Base-by-base conservation (phyloP, 306 rosid species). In the Sicyos edulis region DNA sequence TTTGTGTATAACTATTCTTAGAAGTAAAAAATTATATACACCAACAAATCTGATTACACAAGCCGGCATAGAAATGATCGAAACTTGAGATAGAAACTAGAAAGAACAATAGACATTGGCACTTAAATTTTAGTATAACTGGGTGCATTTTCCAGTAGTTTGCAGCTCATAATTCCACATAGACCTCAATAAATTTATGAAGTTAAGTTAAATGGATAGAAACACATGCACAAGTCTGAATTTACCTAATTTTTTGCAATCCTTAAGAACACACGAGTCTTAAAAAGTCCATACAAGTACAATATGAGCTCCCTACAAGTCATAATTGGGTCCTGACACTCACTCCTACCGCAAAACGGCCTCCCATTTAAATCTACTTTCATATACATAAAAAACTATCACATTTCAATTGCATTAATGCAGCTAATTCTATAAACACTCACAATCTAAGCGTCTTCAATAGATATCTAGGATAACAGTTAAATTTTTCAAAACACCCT, bases 71-170 rank as follows among this genome's bases (percentile, higher is more conserved):
- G 20, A 26, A 6, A 32, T 22, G 5, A 60, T 60, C 9, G 9
- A 63, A 3, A 62, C 8, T 10, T 9, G n/a, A 4, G 69, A 42
- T 1, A 26, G 29, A 26, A 26, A 26, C 29, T 63, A 63, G 69
- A 34, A 63, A 63, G 26, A 63, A 63, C 69, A 21, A 44, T 20
- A 22, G 55, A 4, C 72, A 45, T 45, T 21, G 12, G 72, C 55
- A 67, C 34, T 45, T 45, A 20, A 45, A 67, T 44, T 67, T 67
- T 67, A 67, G 72, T 13, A 7, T 21, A 67, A 21, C 20, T 32
- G 37, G 12, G 11, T 6, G 40, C 55, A 13, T 67, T 22, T 40
- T 47, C 55, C 71, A 44, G 19, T 49, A 45, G 12, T 66, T 17
- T 66, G 37, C 55, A 12, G 22, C 55, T 67, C 40, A 67, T 11